Conservation (phyloP, 257 asterid species). For the Capsicum chinense region DNA sequence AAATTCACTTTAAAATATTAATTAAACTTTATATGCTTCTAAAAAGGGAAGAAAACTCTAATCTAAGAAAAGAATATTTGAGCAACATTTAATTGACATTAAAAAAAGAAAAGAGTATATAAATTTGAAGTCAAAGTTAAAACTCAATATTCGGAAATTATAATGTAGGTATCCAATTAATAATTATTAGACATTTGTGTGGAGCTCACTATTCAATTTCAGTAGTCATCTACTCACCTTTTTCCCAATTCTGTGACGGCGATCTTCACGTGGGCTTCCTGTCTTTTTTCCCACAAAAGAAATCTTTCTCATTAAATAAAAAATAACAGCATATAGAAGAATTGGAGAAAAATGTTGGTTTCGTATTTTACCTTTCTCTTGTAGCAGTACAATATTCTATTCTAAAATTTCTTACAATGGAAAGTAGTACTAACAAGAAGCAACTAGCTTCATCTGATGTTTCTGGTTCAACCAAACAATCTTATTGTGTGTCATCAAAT, state of each 20-base stretch:
- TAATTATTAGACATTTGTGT: background rate
- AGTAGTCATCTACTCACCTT: background rate
- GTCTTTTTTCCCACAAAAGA: background rate
- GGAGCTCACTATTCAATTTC: background rate
- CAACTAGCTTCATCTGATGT: slow-evolving; percentile 36
- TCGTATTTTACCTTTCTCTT: slow-evolving; percentile 9
- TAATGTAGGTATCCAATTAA: too few relatives aligned
- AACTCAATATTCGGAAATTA: background rate
- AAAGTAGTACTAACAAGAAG: slow-evolving; percentile 28
- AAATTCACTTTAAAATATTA: too few relatives aligned
- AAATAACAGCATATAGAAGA: background rate
- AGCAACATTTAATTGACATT: background rate
- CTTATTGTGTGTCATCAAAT: background rate
- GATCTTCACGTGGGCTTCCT: slow-evolving; percentile 36
- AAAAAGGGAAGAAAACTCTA: too few relatives aligned
- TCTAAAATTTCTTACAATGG: slow-evolving; percentile 33
- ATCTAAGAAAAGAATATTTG: background rate
- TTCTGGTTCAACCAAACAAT: background rate
- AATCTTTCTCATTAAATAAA: background rate
- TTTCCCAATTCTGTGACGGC: slow-evolving; percentile 3
- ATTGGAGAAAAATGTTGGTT: background rate
- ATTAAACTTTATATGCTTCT: too few relatives aligned
- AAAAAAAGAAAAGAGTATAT: background rate
- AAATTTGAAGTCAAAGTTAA: background rate
- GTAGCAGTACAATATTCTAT: background rate